Conservation (phyloP, 2,329 filamentous ascomycete species). For the Biscogniauxia mediterranea region DNA sequence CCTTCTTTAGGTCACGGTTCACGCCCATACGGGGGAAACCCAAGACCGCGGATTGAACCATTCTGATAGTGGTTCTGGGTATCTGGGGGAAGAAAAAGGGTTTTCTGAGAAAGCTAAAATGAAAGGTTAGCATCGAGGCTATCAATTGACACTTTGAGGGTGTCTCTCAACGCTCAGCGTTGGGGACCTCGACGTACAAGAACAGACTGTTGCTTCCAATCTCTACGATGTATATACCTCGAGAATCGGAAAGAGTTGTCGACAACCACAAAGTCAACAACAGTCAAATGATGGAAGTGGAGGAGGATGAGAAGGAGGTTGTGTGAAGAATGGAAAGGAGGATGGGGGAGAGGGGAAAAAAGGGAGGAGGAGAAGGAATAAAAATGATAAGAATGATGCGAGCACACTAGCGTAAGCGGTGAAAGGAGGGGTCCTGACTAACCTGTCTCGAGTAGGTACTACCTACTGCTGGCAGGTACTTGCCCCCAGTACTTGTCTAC, state of each 20-base stretch:
- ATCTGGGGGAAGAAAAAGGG: constrained; percentile 18
- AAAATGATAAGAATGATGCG: constrained; percentile 16
- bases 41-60: constrained; percentile 75
- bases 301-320: constrained; percentile 6
- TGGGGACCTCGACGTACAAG: constrained; percentile 20
- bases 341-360: constrained; percentile 9
- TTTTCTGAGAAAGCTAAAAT: constrained; percentile 17
- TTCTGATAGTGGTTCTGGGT: constrained; percentile 41
- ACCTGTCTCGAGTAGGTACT: neutral
- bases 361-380: constrained; percentile 7
- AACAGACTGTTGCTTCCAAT: constrained; percentile 27
- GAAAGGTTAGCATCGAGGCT: constrained; percentile 10
- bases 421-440: constrained; percentile 2
- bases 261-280: constrained; percentile 18
- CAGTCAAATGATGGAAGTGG: constrained; percentile 13
- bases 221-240: constrained; percentile 16
- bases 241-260: constrained; percentile 14
- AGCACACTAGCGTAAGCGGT: constrained; percentile 3
- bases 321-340: constrained; percentile 3
- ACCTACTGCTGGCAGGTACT: neutral
- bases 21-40: constrained; percentile 99
- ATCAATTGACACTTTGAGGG: neutral
- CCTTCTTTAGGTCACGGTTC: constrained; percentile 99
- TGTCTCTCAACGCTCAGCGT: neutral
- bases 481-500: neutral